Percentiles rank a stretch among this genome's conserved stretches.
These are phyloP conservation scores for Diplodia sapinea DNA, from an alignment of 2,329 filamentous ascomycete genomes.

Conservation along the genomic window DNA sequence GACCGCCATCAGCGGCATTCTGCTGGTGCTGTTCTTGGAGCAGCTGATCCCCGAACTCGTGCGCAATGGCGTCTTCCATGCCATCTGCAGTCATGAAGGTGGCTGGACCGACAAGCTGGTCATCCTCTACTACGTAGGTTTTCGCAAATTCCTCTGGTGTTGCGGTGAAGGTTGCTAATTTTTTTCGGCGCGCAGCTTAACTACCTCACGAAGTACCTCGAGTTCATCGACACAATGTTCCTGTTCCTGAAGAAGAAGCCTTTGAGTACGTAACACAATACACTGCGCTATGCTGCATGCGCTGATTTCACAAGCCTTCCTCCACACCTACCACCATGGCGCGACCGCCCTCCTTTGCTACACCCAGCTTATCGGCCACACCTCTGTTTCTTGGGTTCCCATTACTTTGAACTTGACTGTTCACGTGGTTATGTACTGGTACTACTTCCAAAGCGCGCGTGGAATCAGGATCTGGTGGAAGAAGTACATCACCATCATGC, in stretches of 20 bases:
- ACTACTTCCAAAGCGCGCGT: conserved; percentile 99
- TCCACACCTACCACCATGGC: conserved; percentile 98
- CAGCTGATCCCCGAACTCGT: conserved; percentile 84
- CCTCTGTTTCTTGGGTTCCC: conserved; percentile 91
- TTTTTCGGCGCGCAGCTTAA: conserved; percentile 69
- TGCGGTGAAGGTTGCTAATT: conserved; percentile 46
- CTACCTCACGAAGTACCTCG: conserved; percentile 97
- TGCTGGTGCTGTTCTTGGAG: conserved; percentile 87
- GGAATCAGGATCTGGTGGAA: conserved; percentile 99
- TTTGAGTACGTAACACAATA: conserved; percentile 64
- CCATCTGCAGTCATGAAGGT: conserved; percentile 81
- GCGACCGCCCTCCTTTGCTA: conserved; percentile 97
- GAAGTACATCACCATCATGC: conserved; percentile 97
- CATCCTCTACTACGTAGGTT: conserved; percentile 91
- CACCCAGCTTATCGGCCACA: conserved; percentile 92
- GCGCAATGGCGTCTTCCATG: conserved; percentile 82
- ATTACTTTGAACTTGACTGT: conserved; percentile 92
- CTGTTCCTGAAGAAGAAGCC: conserved; percentile 99
- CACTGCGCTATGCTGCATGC: background rate
- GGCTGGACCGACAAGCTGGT: conserved; percentile 95
- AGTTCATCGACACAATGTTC: conserved; percentile 94
- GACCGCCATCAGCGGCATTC: conserved; percentile 79
- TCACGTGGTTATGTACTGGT: conserved; percentile 99
- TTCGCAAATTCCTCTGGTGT: background rate
- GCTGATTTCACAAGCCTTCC: conserved; percentile 67